Evolutionary conservation across 805 yeast species (phyloP).

Genomic region (Danielozyma ontarioensis): DNA sequence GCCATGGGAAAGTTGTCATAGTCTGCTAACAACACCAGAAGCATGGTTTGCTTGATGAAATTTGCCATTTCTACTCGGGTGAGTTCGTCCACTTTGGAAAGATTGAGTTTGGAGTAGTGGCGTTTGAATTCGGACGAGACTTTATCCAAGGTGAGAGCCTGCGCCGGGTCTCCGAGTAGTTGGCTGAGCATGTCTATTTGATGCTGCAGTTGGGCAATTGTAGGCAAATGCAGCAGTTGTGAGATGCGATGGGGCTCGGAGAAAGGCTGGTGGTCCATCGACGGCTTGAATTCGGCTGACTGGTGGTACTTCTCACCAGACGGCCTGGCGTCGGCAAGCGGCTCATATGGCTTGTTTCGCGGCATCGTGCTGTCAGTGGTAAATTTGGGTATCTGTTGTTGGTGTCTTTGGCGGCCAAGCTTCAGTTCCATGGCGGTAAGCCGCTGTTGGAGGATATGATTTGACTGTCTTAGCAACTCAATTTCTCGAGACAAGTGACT

Average conservation of each 20-base stretch:
- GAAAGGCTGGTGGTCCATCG: too few relatives aligned
- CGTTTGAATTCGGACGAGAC: conserved; percentile 17
- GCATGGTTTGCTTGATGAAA: conserved; percentile 29
- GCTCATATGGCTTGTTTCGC: too few relatives aligned
- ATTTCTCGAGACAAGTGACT: too few relatives aligned
- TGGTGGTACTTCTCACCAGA: too few relatives aligned
- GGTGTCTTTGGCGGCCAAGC: too few relatives aligned
- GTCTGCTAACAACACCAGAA: conserved; percentile 27
- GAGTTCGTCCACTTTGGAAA: conserved; percentile 25
- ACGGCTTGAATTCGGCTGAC: too few relatives aligned
- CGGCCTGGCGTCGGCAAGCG: too few relatives aligned
- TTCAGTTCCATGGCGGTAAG: too few relatives aligned
- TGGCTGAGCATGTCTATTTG: conserved; percentile 2
- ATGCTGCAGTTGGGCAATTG: conserved; percentile 1
- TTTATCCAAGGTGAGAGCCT: conserved; percentile 10
- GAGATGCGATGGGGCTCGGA: not conserved
- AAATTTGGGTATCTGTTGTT: too few relatives aligned
- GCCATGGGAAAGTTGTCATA: conserved; percentile 22
- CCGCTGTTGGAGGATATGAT: too few relatives aligned
- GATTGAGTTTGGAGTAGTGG: conserved; percentile 20
- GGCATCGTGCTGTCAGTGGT: too few relatives aligned
- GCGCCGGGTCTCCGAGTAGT: conserved; percentile 11
- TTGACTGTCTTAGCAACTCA: too few relatives aligned
- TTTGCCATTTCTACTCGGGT: conserved; percentile 23
- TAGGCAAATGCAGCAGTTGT: not conserved